phyloP scores from a whole-genome alignment of 1,284 basidiomycete species.

The Rugosomyces carneus region DNA sequence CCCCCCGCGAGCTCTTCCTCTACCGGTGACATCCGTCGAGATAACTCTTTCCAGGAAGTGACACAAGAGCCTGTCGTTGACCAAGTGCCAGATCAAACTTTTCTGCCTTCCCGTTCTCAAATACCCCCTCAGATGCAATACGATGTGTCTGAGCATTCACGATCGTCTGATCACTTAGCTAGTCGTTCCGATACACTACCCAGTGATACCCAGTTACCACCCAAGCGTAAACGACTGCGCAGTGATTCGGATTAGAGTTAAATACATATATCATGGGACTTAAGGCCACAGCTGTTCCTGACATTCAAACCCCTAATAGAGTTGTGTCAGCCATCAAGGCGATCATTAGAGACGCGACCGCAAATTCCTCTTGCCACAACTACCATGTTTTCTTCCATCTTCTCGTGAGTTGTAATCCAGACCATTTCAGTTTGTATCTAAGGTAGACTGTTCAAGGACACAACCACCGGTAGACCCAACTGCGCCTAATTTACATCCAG shows the following conservation, averaged over 20 bases:
- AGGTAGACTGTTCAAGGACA: slow-evolving; percentile 33
- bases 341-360: background rate
- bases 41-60: slow-evolving; percentile 6
- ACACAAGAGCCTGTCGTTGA: slow-evolving; percentile 2
- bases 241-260: slow-evolving; percentile 8
- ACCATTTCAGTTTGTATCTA: slow-evolving; percentile 14
- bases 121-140: background rate
- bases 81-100: background rate
- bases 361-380: slow-evolving; percentile 14
- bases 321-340: background rate
- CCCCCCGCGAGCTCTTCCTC: slow-evolving; percentile 8
- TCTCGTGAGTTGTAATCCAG: slow-evolving; percentile 51
- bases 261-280: background rate
- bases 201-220: background rate
- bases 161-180: slow-evolving; percentile 1
- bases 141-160: background rate
- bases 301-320: background rate
- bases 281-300: background rate
- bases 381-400: slow-evolving; percentile 66
- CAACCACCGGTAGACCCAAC: slow-evolving; percentile 50
- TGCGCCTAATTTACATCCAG: slow-evolving; percentile 76
- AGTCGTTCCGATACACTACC: slow-evolving; percentile 2
- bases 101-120: background rate
- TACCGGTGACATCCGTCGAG: background rate
- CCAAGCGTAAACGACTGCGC: slow-evolving; percentile 16